Evolutionary conservation across 225 moss, liverwort and hornwort genomes (phyloP).

Genomic region (Ulota crispa): DNA sequence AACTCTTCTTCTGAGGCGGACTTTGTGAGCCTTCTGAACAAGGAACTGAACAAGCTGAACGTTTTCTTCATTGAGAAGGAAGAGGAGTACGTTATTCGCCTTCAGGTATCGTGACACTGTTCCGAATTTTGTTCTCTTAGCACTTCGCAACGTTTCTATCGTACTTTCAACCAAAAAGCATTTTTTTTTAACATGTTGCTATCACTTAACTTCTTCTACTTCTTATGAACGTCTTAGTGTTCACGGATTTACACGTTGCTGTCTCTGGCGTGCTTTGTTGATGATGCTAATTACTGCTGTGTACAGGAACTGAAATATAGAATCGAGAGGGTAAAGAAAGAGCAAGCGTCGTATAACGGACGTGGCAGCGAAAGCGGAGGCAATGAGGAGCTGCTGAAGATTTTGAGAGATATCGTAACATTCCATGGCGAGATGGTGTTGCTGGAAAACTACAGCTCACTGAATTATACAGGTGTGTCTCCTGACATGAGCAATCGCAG

Average conservation of each 20-base stretch:
- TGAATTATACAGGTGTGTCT: slow-evolving; percentile 57
- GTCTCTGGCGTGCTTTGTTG: background rate
- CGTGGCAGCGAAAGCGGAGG: slow-evolving; percentile 24
- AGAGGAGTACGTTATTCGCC: slow-evolving; percentile 64
- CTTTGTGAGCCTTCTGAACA: slow-evolving; percentile 52
- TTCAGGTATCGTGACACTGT: slow-evolving; percentile 47
- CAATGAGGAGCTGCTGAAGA: slow-evolving; percentile 55
- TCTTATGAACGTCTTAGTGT: background rate
- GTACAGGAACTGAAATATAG: slow-evolving; percentile 58
- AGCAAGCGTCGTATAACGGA: slow-evolving; percentile 27
- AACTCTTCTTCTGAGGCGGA: slow-evolving; percentile 27
- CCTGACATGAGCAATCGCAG: background rate
- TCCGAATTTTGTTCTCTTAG: background rate
- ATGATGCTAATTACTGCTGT: background rate
- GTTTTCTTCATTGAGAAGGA: slow-evolving; percentile 67
- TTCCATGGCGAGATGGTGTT: slow-evolving; percentile 75
- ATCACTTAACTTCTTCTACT: background rate
- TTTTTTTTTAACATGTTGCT: background rate
- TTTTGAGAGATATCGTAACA: slow-evolving; percentile 58
- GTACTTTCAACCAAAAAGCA: background rate
- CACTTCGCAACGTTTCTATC: background rate
- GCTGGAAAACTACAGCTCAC: slow-evolving; percentile 62
- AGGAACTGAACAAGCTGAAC: slow-evolving; percentile 61
- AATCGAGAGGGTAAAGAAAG: slow-evolving; percentile 55
- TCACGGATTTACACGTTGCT: background rate